phyloP scores from a whole-genome alignment of 2,329 filamentous ascomycete species.

The Mycosphaerella sp. region DNA sequence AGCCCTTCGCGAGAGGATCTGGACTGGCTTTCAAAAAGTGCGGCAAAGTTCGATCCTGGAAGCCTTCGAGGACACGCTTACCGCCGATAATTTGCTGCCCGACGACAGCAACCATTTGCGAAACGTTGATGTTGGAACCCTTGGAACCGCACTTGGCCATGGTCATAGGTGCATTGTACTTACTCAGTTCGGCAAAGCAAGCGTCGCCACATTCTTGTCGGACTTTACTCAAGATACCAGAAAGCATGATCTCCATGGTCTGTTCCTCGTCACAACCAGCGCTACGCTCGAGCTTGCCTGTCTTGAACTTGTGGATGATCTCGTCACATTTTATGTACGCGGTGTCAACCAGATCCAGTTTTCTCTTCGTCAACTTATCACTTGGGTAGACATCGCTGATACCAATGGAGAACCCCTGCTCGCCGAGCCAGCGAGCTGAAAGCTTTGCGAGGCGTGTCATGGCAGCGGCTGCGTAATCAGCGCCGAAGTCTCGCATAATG shows the following conservation, averaged over 20 bases:
- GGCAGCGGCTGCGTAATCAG: slow-evolving; percentile 75
- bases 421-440: slow-evolving; percentile 79
- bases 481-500: slow-evolving; percentile 89
- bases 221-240: slow-evolving; percentile 85
- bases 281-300: slow-evolving; percentile 75
- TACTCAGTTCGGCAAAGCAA: slow-evolving; percentile 84
- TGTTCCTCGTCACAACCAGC: slow-evolving; percentile 86
- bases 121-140: slow-evolving; percentile 95
- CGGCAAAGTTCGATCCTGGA: slow-evolving; percentile 88
- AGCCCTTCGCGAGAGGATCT: slow-evolving; percentile 91
- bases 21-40: slow-evolving; percentile 93
- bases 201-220: slow-evolving; percentile 85
- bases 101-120: slow-evolving; percentile 96
- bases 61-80: slow-evolving; percentile 87
- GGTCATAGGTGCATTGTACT: slow-evolving; percentile 84
- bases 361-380: slow-evolving; percentile 61
- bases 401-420: slow-evolving; percentile 92
- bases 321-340: slow-evolving; percentile 78
- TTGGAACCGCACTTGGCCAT: slow-evolving; percentile 99
- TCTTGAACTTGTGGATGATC: slow-evolving; percentile 74
- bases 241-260: slow-evolving; percentile 85
- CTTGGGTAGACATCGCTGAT: slow-evolving; percentile 91
- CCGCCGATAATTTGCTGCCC: slow-evolving; percentile 97
- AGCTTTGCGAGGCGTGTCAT: slow-evolving; percentile 94
- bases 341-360: slow-evolving; percentile 66